phyloP scores from a whole-genome alignment of 2,329 filamentous ascomycete species.

The Botrytis paeoniae region DNA sequence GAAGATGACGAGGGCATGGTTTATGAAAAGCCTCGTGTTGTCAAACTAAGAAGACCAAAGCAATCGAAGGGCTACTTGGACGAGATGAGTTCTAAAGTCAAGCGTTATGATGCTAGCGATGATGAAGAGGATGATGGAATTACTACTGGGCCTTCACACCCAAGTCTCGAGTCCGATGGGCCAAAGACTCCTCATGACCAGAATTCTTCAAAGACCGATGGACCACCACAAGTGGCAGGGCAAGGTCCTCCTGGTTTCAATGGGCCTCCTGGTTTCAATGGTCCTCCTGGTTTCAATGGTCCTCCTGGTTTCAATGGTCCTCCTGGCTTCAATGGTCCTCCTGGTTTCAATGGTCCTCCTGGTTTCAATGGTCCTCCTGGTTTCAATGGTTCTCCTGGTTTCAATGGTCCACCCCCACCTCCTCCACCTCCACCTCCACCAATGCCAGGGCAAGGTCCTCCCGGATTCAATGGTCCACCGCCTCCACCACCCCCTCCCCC shows the following conservation, averaged over 20 bases:
- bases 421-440: slow-evolving; percentile 41
- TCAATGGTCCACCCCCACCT: slow-evolving; percentile 40
- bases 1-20: slow-evolving; percentile 53
- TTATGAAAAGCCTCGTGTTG: slow-evolving; percentile 69
- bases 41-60: slow-evolving; percentile 71
- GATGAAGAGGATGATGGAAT: slow-evolving; percentile 56
- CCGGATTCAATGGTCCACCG: slow-evolving; percentile 36
- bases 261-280: too few species aligned
- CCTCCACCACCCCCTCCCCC: slow-evolving; percentile 43
- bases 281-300: too few species aligned
- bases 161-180: slow-evolving; percentile 66
- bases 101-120: slow-evolving; percentile 59
- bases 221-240: slow-evolving; percentile 36
- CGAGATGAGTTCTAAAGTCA: slow-evolving; percentile 74
- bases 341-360: too few species aligned
- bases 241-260: too few species aligned
- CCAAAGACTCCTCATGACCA: slow-evolving; percentile 51
- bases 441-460: slow-evolving; percentile 38
- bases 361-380: too few species aligned
- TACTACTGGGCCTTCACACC: slow-evolving; percentile 72
- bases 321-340: too few species aligned
- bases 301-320: too few species aligned
- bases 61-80: slow-evolving; percentile 58
- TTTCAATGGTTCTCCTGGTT: slow-evolving; percentile 19
- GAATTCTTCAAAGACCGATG: slow-evolving; percentile 24